Evolutionary conservation across 2,329 filamentous ascomycete species (phyloP), one percentile per base, ranked within the genome.

Genomic region (Ceratocystis huliohia): DNA sequence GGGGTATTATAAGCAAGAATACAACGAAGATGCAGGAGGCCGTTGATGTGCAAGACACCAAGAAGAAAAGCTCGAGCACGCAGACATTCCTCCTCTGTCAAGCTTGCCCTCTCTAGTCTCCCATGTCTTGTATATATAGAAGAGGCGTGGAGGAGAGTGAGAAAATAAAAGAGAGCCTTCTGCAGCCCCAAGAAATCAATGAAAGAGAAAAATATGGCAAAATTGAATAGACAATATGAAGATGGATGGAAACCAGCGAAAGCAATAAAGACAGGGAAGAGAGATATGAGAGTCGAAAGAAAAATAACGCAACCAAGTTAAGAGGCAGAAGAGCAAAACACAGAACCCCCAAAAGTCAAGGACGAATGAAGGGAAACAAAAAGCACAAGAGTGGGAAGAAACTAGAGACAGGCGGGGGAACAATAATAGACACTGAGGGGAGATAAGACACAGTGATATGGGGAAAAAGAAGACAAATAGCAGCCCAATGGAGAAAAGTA

Each of bases 1-100:
- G 73, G 74, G 74, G 71, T 71, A 69, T 81, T 80, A 78, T 80
- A 81, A 80, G 81, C 81, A 74, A 80, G 81, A 69, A 50, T 56
- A 66, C 50, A 41, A 69, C 33, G 50, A 50, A 63, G 56, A 66
- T 22, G 56, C 48, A 46, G 64, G 65, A 68, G 68, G 68, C 69
- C 66, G 67, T 37, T 30, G 68, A 66, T 65, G 67, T 68, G 69
- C 63, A 13, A 66, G 64, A 22, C 8, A 48, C 28, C 22, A 45
- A 64, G 59, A 61, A 61, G 17, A 59, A 61, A 45, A 62, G 25
- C 25, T 46, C 10, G 44, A 66, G 57, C 50, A 20, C 17, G 20
- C 46, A 48, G 25, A 28, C 13, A 53, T n/a, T 22, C 56, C 6
- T 10, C 28, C 20, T n/a, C 17, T 7, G 15, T 59, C 15, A 4